Evolutionary conservation across 2,329 filamentous ascomycete genomes (phyloP), one percentile per base, ranked within the genome.

Genomic region (Pezicula rhizophila): DNA sequence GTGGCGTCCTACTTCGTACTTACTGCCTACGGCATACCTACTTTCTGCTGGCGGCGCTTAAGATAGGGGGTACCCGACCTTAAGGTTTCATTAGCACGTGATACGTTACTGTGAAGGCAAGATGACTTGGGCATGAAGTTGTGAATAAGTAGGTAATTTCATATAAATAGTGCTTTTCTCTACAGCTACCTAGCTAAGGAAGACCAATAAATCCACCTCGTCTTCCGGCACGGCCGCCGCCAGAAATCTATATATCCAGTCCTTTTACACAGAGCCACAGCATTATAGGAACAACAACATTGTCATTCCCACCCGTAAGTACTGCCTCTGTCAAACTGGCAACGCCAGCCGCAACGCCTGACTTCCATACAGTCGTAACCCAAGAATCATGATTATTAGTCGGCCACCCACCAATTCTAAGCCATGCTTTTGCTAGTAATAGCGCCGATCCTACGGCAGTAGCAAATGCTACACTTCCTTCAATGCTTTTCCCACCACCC

Each of bases 231-330:
- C 5, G 10, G 35, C 8, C n/a, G 12, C n/a, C n/a, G 4, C 10
- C n/a, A 38, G 18, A 46, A 38, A 20, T 59, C 55, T 62, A 65
- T 48, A 64, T 60, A 46, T 60, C 58, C 59, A 66, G 56, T n/a
- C 88, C 89, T 68, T 92, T 87, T 35, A 96, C 90, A 60, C 95
- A 83, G 51, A 91, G 79, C 93, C 93, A 99, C 52, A 99, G 70
- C 45, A 95, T 83, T 49, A 99, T 82, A 4, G 93, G 93, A 55
- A 97, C 92, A 55, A 97, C 85, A 15, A 99, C 93, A 73, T 99
- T 99, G 74, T 99, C 93, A 68, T 99, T 99, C 26, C 92, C 93
- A 2, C 93, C 93, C 12, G 93, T 97, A 55, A 99, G 71, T 42
- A 96, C 92, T 23, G 93, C 91, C 71, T 99, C 93, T 46, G 93